These are phyloP conservation scores for Hymenoscyphus scutula DNA, from an alignment of 2,329 filamentous ascomycete genomes.

Conservation along the genomic window DNA sequence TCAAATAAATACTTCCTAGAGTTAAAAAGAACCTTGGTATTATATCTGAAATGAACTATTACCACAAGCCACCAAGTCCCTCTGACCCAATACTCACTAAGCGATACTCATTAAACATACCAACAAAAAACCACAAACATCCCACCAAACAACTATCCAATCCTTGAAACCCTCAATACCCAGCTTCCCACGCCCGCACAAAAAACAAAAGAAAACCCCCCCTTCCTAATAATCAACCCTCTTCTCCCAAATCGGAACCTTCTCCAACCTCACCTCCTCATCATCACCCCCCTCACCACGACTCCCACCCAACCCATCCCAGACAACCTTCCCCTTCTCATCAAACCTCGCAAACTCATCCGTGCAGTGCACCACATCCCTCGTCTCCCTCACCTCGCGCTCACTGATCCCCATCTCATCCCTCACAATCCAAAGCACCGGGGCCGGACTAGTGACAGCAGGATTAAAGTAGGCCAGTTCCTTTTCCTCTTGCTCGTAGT, in stretches of 20 bases:
- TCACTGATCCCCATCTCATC: constrained; percentile 71
- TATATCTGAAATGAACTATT: too few relatives aligned
- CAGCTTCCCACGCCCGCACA: not conserved
- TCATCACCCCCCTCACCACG: constrained; percentile 41
- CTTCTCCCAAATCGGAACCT: constrained; percentile 31
- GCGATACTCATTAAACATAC: too few relatives aligned
- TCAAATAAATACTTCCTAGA: too few relatives aligned
- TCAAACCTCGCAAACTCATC: constrained; percentile 71
- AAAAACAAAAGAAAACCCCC: not conserved
- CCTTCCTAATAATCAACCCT: constrained; percentile 29
- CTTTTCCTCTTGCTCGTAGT: constrained; percentile 61
- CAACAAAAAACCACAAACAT: not conserved
- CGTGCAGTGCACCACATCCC: constrained; percentile 70
- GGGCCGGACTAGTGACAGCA: constrained; percentile 57
- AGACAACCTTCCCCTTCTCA: constrained; percentile 64
- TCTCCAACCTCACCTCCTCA: constrained; percentile 31
- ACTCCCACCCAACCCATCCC: constrained; percentile 34
- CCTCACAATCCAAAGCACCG: constrained; percentile 76
- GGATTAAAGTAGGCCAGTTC: constrained; percentile 72
- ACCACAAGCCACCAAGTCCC: too few relatives aligned
- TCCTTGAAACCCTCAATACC: not conserved
- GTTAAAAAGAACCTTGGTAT: too few relatives aligned
- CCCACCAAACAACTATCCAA: not conserved
- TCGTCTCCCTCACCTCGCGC: constrained; percentile 72
- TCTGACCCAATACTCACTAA: too few relatives aligned